Conservation (phyloP, 2,329 filamentous ascomycete genomes). For the Chrysoporthe cubensis region DNA sequence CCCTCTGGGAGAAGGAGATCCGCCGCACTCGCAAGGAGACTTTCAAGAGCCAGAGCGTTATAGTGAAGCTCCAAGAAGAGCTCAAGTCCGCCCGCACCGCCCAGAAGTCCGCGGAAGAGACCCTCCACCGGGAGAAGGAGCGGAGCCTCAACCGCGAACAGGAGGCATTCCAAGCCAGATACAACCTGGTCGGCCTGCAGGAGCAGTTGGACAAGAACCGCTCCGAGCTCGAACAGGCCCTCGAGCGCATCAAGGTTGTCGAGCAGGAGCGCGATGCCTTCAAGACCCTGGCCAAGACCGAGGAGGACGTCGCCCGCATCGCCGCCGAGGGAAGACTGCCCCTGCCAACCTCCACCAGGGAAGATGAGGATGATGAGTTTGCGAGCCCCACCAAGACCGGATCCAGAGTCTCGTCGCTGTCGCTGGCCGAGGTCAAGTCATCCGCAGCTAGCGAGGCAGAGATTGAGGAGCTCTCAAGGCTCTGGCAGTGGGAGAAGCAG, state of each 20-base stretch:
- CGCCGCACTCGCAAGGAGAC: constrained; percentile 71
- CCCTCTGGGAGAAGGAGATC: constrained; percentile 76
- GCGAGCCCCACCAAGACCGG: constrained; percentile 60
- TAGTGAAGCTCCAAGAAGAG: constrained; percentile 75
- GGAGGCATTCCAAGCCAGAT: constrained; percentile 70
- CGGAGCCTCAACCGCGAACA: constrained; percentile 66
- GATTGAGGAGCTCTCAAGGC: constrained; percentile 57
- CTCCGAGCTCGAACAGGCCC: constrained; percentile 57
- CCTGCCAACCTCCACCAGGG: constrained; percentile 54
- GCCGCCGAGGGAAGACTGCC: constrained; percentile 73
- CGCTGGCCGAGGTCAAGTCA: constrained; percentile 55
- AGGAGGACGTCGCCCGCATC: constrained; percentile 70
- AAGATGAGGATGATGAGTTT: constrained; percentile 57
- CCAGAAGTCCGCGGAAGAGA: constrained; percentile 60
- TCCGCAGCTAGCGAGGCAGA: constrained; percentile 61
- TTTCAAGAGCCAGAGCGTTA: constrained; percentile 72
- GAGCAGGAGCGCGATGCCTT: constrained; percentile 77
- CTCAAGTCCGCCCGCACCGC: constrained; percentile 63
- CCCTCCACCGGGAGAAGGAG: constrained; percentile 65
- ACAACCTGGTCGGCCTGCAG: constrained; percentile 66
- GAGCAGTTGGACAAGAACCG: constrained; percentile 52
- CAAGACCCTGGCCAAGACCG: constrained; percentile 72
- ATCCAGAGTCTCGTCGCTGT: constrained; percentile 49
- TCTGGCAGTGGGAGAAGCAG: constrained; percentile 61
- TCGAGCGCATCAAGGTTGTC: constrained; percentile 65